phyloP scores from a whole-genome alignment of 441 rosid species.

The Macaranga tanarius region DNA sequence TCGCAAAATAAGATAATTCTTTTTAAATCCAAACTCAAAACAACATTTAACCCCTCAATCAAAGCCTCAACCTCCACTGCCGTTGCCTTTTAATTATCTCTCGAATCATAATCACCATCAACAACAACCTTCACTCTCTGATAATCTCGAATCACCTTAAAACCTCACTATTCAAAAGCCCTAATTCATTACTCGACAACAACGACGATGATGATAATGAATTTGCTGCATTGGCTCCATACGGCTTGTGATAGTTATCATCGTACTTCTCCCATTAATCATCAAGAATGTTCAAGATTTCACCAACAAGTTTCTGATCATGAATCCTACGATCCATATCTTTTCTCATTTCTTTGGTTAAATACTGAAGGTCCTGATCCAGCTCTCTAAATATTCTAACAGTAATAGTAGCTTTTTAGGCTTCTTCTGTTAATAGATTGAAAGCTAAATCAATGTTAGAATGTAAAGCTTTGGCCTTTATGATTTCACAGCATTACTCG shows the following conservation, averaged over 20 bases:
- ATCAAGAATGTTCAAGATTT: conserved; percentile 41
- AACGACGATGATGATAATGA: too few relatives aligned
- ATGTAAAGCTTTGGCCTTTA: conserved; percentile 29
- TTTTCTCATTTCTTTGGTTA: conserved; percentile 27
- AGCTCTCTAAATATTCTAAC: too few relatives aligned
- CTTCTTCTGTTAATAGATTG: conserved; percentile 57
- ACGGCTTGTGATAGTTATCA: conserved; percentile 50
- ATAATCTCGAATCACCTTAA: conserved; percentile 27
- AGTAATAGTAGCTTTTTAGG: conserved; percentile 51
- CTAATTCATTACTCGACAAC: background rate
- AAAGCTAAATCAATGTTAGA: conserved; percentile 56
- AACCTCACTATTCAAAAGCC: background rate
- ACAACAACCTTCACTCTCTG: conserved; percentile 8
- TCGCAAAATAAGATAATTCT: conserved; percentile 15
- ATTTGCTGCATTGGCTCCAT: background rate
- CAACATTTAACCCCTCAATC: conserved; percentile 25
- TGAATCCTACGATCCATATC: conserved; percentile 58
- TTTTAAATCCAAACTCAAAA: conserved; percentile 21
- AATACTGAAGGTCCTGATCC: too few relatives aligned
- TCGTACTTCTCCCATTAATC: conserved; percentile 56
- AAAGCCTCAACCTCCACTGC: conserved; percentile 11
- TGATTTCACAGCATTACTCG: conserved; percentile 41
- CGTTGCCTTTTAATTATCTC: conserved; percentile 7
- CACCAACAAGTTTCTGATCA: conserved; percentile 59
- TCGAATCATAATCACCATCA: conserved; percentile 27